phyloP scores from a whole-genome alignment of 768 basidiomycete genomes.

The Lentinus tigrinus region DNA sequence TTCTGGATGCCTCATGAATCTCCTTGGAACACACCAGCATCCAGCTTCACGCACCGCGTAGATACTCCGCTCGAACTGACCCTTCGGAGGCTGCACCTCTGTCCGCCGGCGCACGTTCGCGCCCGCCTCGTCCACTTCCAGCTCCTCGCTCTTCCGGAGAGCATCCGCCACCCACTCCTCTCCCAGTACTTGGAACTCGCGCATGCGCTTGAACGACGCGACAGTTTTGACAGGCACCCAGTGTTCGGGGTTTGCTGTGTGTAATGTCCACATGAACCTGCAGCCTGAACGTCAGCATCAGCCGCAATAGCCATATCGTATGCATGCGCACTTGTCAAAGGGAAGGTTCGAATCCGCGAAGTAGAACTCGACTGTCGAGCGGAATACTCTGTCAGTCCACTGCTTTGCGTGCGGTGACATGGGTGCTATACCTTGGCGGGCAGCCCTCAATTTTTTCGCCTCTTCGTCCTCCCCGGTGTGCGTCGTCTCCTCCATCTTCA shows the following conservation, averaged over 20 bases:
- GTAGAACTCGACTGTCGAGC: slow-evolving; percentile 99
- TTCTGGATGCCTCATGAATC: slow-evolving; percentile 50
- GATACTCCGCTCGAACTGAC: slow-evolving; percentile 77
- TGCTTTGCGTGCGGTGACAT: background rate
- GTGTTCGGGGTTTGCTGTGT: slow-evolving; percentile 77
- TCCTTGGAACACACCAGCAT: background rate
- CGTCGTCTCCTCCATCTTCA: slow-evolving; percentile 5
- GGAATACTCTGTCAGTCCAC: background rate
- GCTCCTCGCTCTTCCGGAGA: slow-evolving; percentile 49
- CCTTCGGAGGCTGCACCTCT: slow-evolving; percentile 76
- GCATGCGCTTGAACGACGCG: slow-evolving; percentile 95
- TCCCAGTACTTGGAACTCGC: slow-evolving; percentile 61
- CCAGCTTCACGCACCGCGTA: slow-evolving; percentile 72
- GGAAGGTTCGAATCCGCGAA: slow-evolving; percentile 97
- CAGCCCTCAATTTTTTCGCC: slow-evolving; percentile 46
- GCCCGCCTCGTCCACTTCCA: slow-evolving; percentile 75
- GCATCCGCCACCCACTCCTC: slow-evolving; percentile 68
- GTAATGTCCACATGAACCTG: slow-evolving; percentile 94
- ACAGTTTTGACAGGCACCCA: slow-evolving; percentile 90
- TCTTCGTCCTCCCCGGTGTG: slow-evolving; percentile 32
- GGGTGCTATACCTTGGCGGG: slow-evolving; percentile 50
- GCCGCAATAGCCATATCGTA: background rate
- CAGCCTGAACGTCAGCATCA: background rate
- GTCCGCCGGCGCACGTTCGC: slow-evolving; percentile 72
- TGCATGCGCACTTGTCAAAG: slow-evolving; percentile 63